Evolutionary conservation across 768 basidiomycete species (phyloP).

Genomic region (Nidula microcarpa): DNA sequence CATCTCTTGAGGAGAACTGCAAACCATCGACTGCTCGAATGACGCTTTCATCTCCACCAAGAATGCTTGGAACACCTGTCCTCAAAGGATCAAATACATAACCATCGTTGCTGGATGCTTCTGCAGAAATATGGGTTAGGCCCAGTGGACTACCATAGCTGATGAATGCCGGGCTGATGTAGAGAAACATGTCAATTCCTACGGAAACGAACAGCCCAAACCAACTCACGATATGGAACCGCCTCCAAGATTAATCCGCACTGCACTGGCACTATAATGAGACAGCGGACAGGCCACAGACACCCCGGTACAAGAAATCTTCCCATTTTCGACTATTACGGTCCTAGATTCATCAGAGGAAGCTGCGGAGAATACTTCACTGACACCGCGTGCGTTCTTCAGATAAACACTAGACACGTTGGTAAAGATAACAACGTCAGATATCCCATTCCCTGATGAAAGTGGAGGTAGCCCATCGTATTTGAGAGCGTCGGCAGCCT

Average conservation of each 20-base stretch:
- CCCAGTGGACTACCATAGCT: constrained; percentile 63
- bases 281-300: constrained; percentile 17
- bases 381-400: constrained; percentile 23
- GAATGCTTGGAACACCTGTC: constrained; percentile 33
- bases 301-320: constrained; percentile 49
- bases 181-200: neutral
- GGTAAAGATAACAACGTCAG: constrained; percentile 52
- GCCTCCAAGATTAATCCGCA: constrained; percentile 57
- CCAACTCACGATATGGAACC: constrained; percentile 54
- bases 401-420: constrained; percentile 56
- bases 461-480: constrained; percentile 70
- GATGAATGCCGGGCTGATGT: constrained; percentile 52
- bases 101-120: constrained; percentile 61
- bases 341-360: constrained; percentile 20
- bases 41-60: constrained; percentile 36
- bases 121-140: constrained; percentile 59
- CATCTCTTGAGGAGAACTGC: constrained; percentile 62
- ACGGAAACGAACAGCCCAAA: constrained; percentile 19
- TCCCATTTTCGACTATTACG: constrained; percentile 51
- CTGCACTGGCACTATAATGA: constrained; percentile 10
- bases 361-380: constrained; percentile 22
- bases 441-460: constrained; percentile 30
- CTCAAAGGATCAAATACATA: constrained; percentile 42
- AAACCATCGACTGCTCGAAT: constrained; percentile 71
- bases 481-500: constrained; percentile 47